Conservation (phyloP, 345 rosid genomes). For the Microcos paniculata region DNA sequence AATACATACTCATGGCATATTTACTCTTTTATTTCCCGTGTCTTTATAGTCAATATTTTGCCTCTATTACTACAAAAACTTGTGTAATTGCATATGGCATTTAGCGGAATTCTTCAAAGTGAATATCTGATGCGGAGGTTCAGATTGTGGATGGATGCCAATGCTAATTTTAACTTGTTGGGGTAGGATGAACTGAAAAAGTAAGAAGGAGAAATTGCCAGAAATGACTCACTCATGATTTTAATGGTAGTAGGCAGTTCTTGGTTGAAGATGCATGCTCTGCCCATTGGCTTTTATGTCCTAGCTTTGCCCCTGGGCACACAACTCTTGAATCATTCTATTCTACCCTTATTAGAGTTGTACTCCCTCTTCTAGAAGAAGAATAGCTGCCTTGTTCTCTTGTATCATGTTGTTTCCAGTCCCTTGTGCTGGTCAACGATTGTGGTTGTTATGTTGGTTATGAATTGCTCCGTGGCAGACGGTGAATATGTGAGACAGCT, state of each 20-base stretch:
- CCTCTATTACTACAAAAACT: not conserved
- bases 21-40: not conserved
- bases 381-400: no score
- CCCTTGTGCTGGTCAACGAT: not conserved
- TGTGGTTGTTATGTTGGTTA: not conserved
- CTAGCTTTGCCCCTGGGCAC: not conserved
- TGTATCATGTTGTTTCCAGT: not conserved
- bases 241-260: not conserved
- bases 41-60: not conserved
- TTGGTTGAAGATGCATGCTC: not conserved
- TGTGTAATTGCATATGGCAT: not conserved
- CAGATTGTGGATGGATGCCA: not conserved
- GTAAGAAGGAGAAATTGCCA: not conserved
- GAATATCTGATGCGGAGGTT: not conserved
- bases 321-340: not conserved
- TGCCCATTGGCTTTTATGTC: not conserved
- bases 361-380: not conserved
- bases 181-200: not conserved
- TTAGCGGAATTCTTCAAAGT: not conserved
- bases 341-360: constrained; percentile 1
- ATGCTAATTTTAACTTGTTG: not conserved
- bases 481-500: not conserved
- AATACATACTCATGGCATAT: not conserved
- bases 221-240: not conserved
- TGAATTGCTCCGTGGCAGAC: not conserved